These are phyloP conservation scores for Kokia cookei DNA, from an alignment of 441 rosid genomes.

Conservation along the genomic window DNA sequence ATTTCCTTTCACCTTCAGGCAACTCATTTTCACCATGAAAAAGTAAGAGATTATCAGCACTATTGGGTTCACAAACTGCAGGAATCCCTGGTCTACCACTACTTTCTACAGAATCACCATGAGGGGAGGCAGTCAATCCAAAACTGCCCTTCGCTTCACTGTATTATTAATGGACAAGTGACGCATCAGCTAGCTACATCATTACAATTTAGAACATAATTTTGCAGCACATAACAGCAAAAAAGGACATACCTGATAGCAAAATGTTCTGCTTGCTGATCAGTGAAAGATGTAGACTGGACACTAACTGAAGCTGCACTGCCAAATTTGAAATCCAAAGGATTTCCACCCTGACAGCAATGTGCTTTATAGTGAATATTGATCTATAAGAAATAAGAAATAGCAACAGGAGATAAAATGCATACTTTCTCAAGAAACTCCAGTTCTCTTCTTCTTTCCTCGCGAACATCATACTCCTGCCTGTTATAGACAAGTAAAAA, in stretches of 20 bases:
- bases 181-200: slow-evolving; percentile 17
- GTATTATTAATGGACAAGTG: slow-evolving; percentile 25
- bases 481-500: slow-evolving; percentile 38
- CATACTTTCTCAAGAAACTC: slow-evolving; percentile 99
- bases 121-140: slow-evolving; percentile 88
- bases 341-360: slow-evolving; percentile 90
- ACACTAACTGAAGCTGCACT: slow-evolving; percentile 72
- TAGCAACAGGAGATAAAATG: slow-evolving; percentile 20
- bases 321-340: slow-evolving; percentile 92
- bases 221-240: slow-evolving; percentile 14
- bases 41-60: slow-evolving; percentile 79
- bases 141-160: slow-evolving; percentile 98
- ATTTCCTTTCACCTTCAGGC: slow-evolving; percentile 50
- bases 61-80: slow-evolving; percentile 74
- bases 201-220: slow-evolving; percentile 8
- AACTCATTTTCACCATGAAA: slow-evolving; percentile 79
- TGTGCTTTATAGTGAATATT: slow-evolving; percentile 12
- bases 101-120: slow-evolving; percentile 95
- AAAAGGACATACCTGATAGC: slow-evolving; percentile 66
- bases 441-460: slow-evolving; percentile 91
- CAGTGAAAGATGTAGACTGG: slow-evolving; percentile 89
- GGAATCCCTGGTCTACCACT: slow-evolving; percentile 84
- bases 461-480: slow-evolving; percentile 97
- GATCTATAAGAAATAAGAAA: not conserved
- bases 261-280: slow-evolving; percentile 82